Evolutionary conservation across 2,329 filamentous ascomycete genomes (phyloP), one percentile per base, ranked within the genome.

Genomic region (Polytolypa hystricis): DNA sequence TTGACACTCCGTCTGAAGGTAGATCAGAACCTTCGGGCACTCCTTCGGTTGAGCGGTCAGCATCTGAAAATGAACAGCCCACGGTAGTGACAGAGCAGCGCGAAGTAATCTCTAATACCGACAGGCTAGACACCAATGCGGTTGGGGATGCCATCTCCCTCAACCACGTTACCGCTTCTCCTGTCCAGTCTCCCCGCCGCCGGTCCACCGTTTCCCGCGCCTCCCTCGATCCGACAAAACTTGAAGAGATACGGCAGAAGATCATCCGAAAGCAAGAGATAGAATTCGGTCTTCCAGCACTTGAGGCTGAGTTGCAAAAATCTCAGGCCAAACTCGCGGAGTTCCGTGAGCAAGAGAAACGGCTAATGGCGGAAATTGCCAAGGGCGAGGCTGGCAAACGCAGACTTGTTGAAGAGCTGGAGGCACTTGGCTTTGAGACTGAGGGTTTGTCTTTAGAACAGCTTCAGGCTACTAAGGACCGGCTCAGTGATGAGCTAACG

Each of bases 361-460:
- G 56, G 30, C 43, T 71, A 4, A 42, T 62, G 8, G 56, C 56
- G 19, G 65, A 73, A 42, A 64, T 71, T 35, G 59, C 62, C 6
- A 58, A 62, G 50, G 56, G 63, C 47, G 51, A 58, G 55, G 43
- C 57, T 54, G 49, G 58, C 47, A 48, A 63, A 55, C 55, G 58
- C 36, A 55, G 58, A 30, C 61, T 72, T 28, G 50, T 65, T 4
- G 55, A 61, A 20, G 69, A 73, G 44, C 54, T 73, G n/a, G 62
- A 66, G 40, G 52, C 51, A 34, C 55, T 73, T 14, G 64, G 64
- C n/a, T 48, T 67, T 27, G 63, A 71, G 38, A 66, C 66, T 2
- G 59, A 65, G 35, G 64, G 64, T 3, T 58, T 67, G 47, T 57
- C 62, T 3, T 52, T 65, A 38, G 60, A 60, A 16, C 58, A 65